These are phyloP conservation scores for Coniochaeta hoffmannii DNA, from an alignment of 2,329 filamentous ascomycete genomes.

Conservation along the genomic window DNA sequence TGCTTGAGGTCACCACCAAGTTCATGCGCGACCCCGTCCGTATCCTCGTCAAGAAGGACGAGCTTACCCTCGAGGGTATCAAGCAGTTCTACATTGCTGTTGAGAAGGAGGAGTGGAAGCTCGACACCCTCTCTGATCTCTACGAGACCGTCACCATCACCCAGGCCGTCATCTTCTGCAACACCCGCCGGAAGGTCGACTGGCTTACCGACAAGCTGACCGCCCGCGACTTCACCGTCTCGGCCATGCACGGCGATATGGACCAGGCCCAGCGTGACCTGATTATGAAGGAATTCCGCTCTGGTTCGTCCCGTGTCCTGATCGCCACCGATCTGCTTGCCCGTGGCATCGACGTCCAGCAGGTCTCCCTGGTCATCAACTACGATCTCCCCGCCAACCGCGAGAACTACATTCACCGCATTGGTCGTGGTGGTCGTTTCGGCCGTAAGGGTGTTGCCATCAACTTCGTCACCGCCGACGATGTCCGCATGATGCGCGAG, in stretches of 20 bases:
- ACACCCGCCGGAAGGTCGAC: slow-evolving; percentile 99
- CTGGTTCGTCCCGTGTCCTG: slow-evolving; percentile 94
- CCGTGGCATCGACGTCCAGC: slow-evolving; percentile 99
- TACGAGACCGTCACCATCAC: slow-evolving; percentile 99
- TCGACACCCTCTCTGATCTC: slow-evolving; percentile 95
- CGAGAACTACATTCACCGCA: slow-evolving; percentile 99
- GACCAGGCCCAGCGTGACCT: slow-evolving; percentile 95
- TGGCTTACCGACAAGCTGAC: slow-evolving; percentile 99
- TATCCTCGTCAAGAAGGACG: slow-evolving; percentile 99
- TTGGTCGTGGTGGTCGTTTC: slow-evolving; percentile 99
- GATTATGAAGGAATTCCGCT: slow-evolving; percentile 99
- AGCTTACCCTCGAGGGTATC: slow-evolving; percentile 98
- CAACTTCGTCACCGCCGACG: slow-evolving; percentile 99
- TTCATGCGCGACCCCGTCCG: slow-evolving; percentile 99
- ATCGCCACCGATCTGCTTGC: slow-evolving; percentile 97
- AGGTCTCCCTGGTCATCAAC: slow-evolving; percentile 99
- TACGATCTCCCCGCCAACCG: slow-evolving; percentile 98
- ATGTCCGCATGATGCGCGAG: slow-evolving; percentile 99
- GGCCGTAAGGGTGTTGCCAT: slow-evolving; percentile 99
- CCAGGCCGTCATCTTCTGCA: slow-evolving; percentile 99
- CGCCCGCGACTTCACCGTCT: slow-evolving; percentile 97
- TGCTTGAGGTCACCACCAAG: slow-evolving; percentile 98
- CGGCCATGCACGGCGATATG: slow-evolving; percentile 99
- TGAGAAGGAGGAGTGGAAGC: slow-evolving; percentile 99
- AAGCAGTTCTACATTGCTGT: slow-evolving; percentile 99